These are phyloP conservation scores for Trichaptum fuscoviolaceum DNA, from an alignment of 768 basidiomycete species.

Conservation along the genomic window DNA sequence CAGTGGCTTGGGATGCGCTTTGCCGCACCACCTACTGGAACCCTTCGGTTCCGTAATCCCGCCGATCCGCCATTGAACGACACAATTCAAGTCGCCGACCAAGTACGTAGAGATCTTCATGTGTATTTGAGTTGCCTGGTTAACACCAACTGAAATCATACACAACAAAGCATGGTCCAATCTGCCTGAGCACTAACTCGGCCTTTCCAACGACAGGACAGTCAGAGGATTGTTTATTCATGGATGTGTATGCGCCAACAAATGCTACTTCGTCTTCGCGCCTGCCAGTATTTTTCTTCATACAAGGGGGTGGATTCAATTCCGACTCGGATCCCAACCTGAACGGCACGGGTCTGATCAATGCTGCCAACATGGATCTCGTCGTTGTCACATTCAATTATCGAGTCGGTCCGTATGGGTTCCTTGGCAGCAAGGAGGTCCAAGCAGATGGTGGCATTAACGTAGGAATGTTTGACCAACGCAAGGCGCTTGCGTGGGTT, in stretches of 20 bases:
- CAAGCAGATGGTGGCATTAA: conserved; percentile 34
- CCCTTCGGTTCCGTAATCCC: conserved; percentile 53
- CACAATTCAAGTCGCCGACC: not conserved
- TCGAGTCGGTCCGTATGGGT: conserved; percentile 13
- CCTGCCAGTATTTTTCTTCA: conserved; percentile 15
- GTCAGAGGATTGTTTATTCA: conserved; percentile 13
- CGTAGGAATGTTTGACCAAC: conserved; percentile 37
- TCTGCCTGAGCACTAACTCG: not conserved
- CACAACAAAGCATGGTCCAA: not conserved
- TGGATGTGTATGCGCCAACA: conserved; percentile 15
- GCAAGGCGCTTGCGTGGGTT: conserved; percentile 35
- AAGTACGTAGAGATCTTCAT: not conserved
- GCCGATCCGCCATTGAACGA: conserved; percentile 14
- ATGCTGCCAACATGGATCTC: conserved; percentile 12
- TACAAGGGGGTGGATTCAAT: conserved; percentile 15
- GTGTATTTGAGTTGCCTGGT: not conserved
- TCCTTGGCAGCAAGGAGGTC: conserved; percentile 26
- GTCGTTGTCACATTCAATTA: conserved; percentile 14
- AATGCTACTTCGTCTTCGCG: conserved; percentile 8
- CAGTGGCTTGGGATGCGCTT: conserved; percentile 59
- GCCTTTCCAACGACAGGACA: not conserved
- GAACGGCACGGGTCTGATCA: conserved; percentile 11
- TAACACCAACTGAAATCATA: not conserved
- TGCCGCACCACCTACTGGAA: conserved; percentile 50
- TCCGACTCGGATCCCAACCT: conserved; percentile 10